Evolutionary conservation across 805 yeast genomes (phyloP), one percentile per base, ranked within the genome.

Genomic region (Zygosaccharomyces kombuchaensis): DNA sequence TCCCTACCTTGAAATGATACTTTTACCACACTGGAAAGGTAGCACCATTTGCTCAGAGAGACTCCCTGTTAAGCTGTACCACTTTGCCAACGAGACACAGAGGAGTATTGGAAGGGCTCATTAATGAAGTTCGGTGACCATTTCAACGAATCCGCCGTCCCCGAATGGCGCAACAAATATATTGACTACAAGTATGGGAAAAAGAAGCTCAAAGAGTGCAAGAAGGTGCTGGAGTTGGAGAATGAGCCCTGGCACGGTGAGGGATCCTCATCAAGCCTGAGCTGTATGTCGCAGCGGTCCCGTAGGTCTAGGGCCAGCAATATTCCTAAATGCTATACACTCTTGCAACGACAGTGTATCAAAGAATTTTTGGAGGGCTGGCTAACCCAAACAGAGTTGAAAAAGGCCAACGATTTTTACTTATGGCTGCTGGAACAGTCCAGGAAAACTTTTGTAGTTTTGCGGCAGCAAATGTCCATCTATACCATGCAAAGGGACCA

Each of bases 111-210:
- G 13, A 17, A 9, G 2, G 14, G 16, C 12, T 5, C 16, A 6
- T 29, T 14, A 19, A 81, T 81, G 87, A 81, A 81, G 64, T 81
- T 81, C 59, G 84, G 78, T n/a, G 84, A 78, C 48, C 76, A 81
- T 41, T 66, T 81, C 35, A 72, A 69, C 35, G 82, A 80, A 26
- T 80, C 81, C n/a, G 71, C 74, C 10, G 84, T 85, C 45, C 96
- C 96, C 4, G 95, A 85, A 58, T 90, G 97, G 97, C 81, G 79
- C 58, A 82, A 80, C 44, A 81, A 82, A 58, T 90, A 90, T 59
- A 72, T 90, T 27, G 84, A 87, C 58, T 84, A 84, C 60, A 80
- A 81, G 54, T 60, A 65, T 36, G 73, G 77, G 26, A 71, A 69
- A 55, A 54, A 49, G 54, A 65, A 60, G 50, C 57, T 72, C 41